Evolutionary conservation across 2,329 filamentous ascomycete genomes (phyloP), one percentile per base, ranked within the genome.

Genomic region (Penicillium hesseltinei): DNA sequence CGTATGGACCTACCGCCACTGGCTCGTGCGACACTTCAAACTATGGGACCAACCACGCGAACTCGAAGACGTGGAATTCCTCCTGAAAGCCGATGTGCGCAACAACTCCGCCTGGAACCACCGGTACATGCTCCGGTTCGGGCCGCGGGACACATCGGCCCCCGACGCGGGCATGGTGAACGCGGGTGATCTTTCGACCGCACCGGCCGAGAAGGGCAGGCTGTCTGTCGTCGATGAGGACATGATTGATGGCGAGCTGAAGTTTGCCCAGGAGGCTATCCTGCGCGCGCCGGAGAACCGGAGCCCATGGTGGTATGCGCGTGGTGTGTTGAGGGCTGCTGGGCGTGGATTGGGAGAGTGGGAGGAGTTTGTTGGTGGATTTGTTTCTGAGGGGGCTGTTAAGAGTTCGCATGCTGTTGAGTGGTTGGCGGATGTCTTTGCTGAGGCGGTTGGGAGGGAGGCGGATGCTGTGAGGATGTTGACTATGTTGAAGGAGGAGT

Each of bases 51-150:
- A 76, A 5, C 74, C 75, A 11, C 70, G 72, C 19, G 86, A 99
- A 80, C 79, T 95, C 21, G 75, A 80, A 51, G 86, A 88, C 58
- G 85, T 91, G 35, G 88, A 94, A 70, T 76, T 77, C 39, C 83
- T 96, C 73, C 83, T 99, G 57, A 80, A 85, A 56, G 80, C 85
- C 35, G 94, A 99, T 74, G 86, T 97, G 58, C 84, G 92, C 69
- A 99, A 99, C 78, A 99, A 99, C 75, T 94, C 90, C 44, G 94
- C 93, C 17, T 99, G 94, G 94, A 95, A 93, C 64, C 93, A 99
- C 79, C 88, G 94, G 51, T 97, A 94, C 81, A 96, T 93, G 73
- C 73, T 97, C n/a, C 86, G 93, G 19, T 96, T 97, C 84, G 72
- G 79, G 82, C 80, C 88, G 81, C 21, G 78, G 11, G 71, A 72